These are phyloP conservation scores for Phialemonium atrogriseum DNA, from an alignment of 2,329 filamentous ascomycete genomes.

Conservation along the genomic window DNA sequence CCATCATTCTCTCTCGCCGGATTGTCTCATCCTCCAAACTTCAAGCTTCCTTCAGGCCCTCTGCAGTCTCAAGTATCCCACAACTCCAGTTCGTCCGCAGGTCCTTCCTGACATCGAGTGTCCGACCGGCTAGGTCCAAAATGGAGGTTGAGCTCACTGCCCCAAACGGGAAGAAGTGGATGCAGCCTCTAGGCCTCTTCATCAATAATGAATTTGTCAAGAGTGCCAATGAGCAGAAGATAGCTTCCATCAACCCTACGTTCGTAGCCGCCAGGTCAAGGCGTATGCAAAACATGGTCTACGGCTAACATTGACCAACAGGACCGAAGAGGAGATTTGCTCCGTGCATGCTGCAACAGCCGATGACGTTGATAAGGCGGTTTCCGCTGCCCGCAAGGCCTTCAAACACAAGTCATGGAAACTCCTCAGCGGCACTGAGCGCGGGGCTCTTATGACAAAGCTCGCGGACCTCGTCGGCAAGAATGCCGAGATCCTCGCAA, in stretches of 20 bases:
- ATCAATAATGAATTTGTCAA: slow-evolving; percentile 76
- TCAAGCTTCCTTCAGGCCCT: too few relatives aligned
- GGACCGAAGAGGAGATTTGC: slow-evolving; percentile 57
- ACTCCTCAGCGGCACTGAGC: slow-evolving; percentile 56
- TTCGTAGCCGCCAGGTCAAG: too few relatives aligned
- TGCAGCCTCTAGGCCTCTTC: slow-evolving; percentile 68
- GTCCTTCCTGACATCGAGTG: slow-evolving; percentile 9
- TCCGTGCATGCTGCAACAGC: slow-evolving; percentile 61
- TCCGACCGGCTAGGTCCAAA: too few relatives aligned
- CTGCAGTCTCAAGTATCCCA: too few relatives aligned
- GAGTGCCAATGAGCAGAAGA: slow-evolving; percentile 54
- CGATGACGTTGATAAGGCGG: slow-evolving; percentile 62
- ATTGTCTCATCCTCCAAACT: too few relatives aligned
- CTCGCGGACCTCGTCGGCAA: slow-evolving; percentile 61
- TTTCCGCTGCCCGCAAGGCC: slow-evolving; percentile 59
- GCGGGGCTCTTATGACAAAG: slow-evolving; percentile 60
- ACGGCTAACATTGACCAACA: slow-evolving; percentile 9
- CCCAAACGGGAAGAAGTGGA: slow-evolving; percentile 66
- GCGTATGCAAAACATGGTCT: background rate
- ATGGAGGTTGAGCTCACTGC: slow-evolving; percentile 55
- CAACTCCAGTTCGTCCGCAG: slow-evolving; percentile 2
- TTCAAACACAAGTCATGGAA: slow-evolving; percentile 62
- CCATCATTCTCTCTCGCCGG: too few relatives aligned
- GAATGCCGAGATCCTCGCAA: slow-evolving; percentile 43
- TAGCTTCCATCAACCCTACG: slow-evolving; percentile 63